Conservation (phyloP, 306 rosid species). For the Datisca glomerata region DNA sequence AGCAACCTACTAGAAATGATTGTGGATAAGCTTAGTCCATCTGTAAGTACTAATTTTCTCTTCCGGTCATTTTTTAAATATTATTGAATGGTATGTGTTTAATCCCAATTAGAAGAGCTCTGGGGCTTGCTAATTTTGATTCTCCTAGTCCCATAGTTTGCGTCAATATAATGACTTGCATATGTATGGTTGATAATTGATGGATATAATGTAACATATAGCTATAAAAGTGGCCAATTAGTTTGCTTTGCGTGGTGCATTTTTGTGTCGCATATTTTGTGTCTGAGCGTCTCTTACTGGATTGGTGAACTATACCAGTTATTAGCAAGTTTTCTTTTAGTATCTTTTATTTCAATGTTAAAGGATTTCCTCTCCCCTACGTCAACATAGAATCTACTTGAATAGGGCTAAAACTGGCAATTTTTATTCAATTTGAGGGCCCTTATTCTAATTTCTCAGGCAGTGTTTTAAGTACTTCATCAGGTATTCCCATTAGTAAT, state of each 20-base stretch:
- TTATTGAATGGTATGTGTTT: neutral
- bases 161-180: neutral
- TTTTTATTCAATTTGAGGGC: neutral
- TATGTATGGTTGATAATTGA: neutral
- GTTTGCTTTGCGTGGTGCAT: neutral
- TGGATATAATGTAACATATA: neutral
- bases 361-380: too few relatives aligned
- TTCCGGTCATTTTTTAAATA: neutral
- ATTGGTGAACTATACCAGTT: too few relatives aligned
- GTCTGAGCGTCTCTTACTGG: too few relatives aligned
- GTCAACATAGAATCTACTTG: neutral
- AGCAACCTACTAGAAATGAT: slow-evolving; percentile 96
- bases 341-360: too few relatives aligned
- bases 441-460: neutral
- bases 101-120: neutral
- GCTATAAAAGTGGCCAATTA: too few relatives aligned
- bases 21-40: slow-evolving; percentile 81
- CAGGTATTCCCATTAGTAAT: too few relatives aligned
- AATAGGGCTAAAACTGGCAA: neutral
- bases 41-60: slow-evolving; percentile 43
- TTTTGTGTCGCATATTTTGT: neutral
- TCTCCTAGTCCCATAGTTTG: too few relatives aligned
- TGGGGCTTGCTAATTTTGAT: neutral
- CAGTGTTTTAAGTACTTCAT: neutral
- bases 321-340: too few relatives aligned